phyloP scores from a whole-genome alignment of 768 basidiomycete genomes.

The Xerocomus brunneocitrinus region DNA sequence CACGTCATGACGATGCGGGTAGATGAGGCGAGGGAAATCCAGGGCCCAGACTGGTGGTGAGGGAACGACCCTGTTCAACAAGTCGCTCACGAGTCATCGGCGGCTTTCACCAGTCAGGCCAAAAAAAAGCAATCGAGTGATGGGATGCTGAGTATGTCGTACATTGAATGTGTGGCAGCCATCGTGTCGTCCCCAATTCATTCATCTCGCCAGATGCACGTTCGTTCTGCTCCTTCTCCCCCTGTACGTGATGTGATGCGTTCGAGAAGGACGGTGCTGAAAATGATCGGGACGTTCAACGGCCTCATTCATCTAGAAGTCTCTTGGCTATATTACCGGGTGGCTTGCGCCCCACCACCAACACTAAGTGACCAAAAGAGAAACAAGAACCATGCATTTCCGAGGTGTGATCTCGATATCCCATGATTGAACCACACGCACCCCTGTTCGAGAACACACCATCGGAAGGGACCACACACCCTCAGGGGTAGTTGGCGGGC shows the following conservation, averaged over 20 bases:
- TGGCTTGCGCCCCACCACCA: neutral
- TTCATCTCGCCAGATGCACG: neutral
- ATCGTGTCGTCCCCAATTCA: neutral
- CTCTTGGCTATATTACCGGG: neutral
- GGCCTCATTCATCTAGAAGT: neutral
- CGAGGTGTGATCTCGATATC: neutral
- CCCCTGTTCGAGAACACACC: neutral
- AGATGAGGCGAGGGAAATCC: neutral
- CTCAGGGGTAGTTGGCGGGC: neutral
- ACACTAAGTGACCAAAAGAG: neutral
- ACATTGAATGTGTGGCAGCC: neutral
- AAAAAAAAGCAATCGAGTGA: neutral
- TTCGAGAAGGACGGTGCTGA: no score
- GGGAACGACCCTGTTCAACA: neutral
- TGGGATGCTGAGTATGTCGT: neutral
- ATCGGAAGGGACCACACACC: neutral
- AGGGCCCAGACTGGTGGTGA: neutral
- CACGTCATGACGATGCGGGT: neutral
- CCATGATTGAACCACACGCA: neutral
- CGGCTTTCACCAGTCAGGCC: neutral
- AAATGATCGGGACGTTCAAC: neutral
- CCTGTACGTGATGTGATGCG: neutral
- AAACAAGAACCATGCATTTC: neutral
- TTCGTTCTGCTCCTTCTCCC: neutral
- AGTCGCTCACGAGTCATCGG: neutral